Conservation (phyloP, 2,329 filamentous ascomycete species). For the Stagonosporopsis vannaccii region DNA sequence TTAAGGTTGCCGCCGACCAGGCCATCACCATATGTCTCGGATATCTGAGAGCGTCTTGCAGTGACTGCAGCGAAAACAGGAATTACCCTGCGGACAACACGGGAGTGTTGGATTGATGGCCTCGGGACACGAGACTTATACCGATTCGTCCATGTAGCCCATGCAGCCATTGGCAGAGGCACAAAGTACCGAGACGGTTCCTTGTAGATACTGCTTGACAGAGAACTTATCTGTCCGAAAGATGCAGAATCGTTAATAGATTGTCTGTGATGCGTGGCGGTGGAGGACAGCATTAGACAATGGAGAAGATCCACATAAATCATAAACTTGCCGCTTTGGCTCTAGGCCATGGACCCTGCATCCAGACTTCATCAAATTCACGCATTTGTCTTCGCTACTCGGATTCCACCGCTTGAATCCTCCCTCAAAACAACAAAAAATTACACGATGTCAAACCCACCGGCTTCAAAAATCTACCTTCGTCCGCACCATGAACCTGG, state of each 20-base stretch:
- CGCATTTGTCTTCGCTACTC: conserved; percentile 6
- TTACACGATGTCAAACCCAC: conserved; percentile 10
- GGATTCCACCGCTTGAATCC: background rate
- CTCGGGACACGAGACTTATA: background rate
- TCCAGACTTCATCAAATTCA: conserved; percentile 21
- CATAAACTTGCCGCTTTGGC: background rate
- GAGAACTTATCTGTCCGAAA: background rate
- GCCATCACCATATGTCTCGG: too few species aligned
- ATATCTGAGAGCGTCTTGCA: too few species aligned
- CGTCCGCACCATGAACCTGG: conserved; percentile 28
- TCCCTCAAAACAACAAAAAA: conserved; percentile 6
- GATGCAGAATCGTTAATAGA: background rate
- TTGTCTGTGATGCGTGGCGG: background rate
- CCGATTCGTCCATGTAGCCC: background rate
- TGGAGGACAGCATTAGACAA: background rate
- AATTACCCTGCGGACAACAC: too few species aligned
- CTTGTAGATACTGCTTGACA: background rate
- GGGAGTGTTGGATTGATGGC: too few species aligned
- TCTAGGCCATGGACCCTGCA: conserved; percentile 16
- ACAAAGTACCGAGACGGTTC: background rate
- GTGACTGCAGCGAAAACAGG: too few species aligned
- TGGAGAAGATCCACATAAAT: background rate
- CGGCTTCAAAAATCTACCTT: conserved; percentile 36
- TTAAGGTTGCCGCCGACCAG: too few species aligned
- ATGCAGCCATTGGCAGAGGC: background rate